phyloP scores from a whole-genome alignment of 257 asterid genomes.

The Coffea eugenioides region DNA sequence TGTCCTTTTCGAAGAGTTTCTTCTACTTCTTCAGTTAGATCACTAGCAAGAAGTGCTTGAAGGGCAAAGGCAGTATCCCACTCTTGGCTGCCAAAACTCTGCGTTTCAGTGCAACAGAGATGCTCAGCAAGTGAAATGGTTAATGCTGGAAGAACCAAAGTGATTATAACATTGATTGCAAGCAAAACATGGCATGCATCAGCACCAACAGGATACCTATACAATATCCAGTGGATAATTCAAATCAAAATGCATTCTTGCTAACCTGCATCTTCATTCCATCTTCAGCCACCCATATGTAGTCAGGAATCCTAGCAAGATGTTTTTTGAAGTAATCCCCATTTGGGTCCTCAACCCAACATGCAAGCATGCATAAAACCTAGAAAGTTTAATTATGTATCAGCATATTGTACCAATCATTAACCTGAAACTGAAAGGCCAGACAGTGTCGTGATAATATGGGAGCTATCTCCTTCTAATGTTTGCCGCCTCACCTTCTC shows the following conservation, averaged over 20 bases:
- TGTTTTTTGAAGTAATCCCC: constrained; percentile 38
- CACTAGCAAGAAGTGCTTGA: constrained; percentile 73
- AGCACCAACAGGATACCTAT: neutral
- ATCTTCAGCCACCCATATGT: constrained; percentile 51
- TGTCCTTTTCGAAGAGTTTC: constrained; percentile 72
- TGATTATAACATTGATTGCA: too few relatives aligned
- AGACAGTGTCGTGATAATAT: neutral
- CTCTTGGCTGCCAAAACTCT: constrained; percentile 87
- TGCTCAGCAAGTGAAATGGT: neutral
- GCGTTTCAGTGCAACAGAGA: constrained; percentile 14
- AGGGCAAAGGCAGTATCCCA: constrained; percentile 88
- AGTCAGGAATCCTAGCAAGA: constrained; percentile 42
- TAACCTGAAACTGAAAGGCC: neutral
- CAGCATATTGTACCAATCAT: neutral
- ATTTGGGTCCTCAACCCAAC: constrained; percentile 50
- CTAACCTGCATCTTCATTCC: constrained; percentile 50
- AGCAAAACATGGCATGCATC: neutral
- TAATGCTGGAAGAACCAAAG: neutral
- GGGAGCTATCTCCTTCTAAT: neutral
- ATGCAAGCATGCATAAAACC: constrained; percentile 30
- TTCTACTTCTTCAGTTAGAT: constrained; percentile 54
- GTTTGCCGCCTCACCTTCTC: constrained; percentile 24
- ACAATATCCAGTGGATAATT: neutral
- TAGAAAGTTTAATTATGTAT: neutral
- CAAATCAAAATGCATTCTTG: neutral